A percentile compares a stretch with the other conserved stretches of the same genome.
These are phyloP conservation scores for Thermoascus crustaceus DNA, from an alignment of 2,329 filamentous ascomycete species.

Conservation along the genomic window DNA sequence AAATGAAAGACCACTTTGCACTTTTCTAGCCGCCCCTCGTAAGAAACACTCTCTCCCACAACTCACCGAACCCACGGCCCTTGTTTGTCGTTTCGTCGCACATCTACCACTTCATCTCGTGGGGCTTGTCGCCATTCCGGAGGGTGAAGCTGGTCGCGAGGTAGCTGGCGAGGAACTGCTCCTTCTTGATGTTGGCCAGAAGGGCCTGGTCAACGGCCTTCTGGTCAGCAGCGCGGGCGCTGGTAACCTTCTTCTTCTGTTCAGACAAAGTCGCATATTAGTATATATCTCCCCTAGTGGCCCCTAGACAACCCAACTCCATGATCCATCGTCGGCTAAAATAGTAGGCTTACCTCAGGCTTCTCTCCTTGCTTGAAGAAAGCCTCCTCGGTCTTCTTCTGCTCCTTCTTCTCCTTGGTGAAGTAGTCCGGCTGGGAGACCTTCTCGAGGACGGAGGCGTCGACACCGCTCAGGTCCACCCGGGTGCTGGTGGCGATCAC, in stretches of 20 bases:
- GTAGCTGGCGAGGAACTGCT: constrained; percentile 87
- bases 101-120: constrained; percentile 98
- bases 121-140: constrained; percentile 98
- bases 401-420: constrained; percentile 78
- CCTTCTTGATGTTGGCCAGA: constrained; percentile 96
- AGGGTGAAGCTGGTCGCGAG: constrained; percentile 94
- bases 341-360: constrained; percentile 64
- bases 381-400: constrained; percentile 97
- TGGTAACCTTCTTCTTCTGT: constrained; percentile 95
- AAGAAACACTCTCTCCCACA: constrained; percentile 29
- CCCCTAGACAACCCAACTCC: constrained; percentile 13
- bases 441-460: constrained; percentile 67
- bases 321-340: no score
- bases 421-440: constrained; percentile 89
- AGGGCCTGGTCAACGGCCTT: constrained; percentile 97
- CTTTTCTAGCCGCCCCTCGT: constrained; percentile 29
- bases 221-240: constrained; percentile 90
- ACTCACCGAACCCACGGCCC: constrained; percentile 31
- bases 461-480: constrained; percentile 65
- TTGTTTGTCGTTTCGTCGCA: no score
- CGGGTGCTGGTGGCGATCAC: constrained; percentile 43
- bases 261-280: constrained; percentile 12
- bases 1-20: no score
- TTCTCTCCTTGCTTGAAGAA: constrained; percentile 99
- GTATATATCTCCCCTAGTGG: constrained; percentile 3